Evolutionary conservation across 2,329 filamentous ascomycete genomes (phyloP).

Genomic region (Biscogniauxia mediterranea): DNA sequence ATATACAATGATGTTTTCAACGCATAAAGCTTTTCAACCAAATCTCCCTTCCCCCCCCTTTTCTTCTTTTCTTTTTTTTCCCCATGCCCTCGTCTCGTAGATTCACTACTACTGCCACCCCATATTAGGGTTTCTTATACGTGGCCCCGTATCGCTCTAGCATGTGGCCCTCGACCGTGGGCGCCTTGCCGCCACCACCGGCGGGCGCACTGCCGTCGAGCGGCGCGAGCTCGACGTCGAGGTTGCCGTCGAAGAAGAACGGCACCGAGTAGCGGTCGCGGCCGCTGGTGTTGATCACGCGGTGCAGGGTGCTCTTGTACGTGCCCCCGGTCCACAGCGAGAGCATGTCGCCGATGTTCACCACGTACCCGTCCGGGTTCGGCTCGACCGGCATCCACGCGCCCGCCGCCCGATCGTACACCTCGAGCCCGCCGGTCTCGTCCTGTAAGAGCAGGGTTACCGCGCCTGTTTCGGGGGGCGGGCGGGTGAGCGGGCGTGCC

Average conservation of each 20-base stretch:
- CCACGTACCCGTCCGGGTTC: conserved; percentile 21
- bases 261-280: conserved; percentile 21
- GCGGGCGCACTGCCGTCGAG: conserved; percentile 32
- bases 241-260: conserved; percentile 26
- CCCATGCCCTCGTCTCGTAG: no score
- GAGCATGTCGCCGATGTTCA: conserved; percentile 28
- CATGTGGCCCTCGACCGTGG: conserved; percentile 36
- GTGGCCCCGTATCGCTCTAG: conserved; percentile 31
- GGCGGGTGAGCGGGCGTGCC: no score
- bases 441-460: conserved; percentile 27
- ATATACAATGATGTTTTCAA: no score
- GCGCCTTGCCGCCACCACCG: conserved; percentile 17
- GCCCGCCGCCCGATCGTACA: conserved; percentile 11
- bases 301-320: conserved; percentile 24
- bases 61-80: no score
- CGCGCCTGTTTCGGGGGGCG: conserved; percentile 15
- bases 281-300: conserved; percentile 23
- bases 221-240: conserved; percentile 29
- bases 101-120: neutral
- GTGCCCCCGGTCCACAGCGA: conserved; percentile 20
- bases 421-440: conserved; percentile 20
- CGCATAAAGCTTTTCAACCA: no score
- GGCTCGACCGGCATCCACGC: conserved; percentile 19
- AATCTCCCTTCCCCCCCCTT: no score
- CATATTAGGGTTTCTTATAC: conserved; percentile 25